Base-by-base conservation (phyloP, 768 basidiomycete species). In the Mycena kentingensis region DNA sequence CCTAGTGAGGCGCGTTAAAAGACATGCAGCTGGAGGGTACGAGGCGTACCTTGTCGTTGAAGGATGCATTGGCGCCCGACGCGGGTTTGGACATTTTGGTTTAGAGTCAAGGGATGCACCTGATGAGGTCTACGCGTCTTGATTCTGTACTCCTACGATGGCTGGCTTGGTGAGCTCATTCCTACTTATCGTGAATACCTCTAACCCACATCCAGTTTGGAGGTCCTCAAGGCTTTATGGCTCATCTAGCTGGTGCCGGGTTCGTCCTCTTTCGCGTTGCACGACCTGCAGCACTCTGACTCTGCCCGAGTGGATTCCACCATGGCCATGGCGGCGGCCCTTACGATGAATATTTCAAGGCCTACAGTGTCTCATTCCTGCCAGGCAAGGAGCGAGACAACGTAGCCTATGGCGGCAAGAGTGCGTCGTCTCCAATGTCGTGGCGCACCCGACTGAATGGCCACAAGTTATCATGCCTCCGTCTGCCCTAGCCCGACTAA, bases 321-420 rank as follows among this genome's bases (percentile, higher is more conserved):
- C 74, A 72, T 60, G 70, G 67, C 32, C 59, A 74, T 39, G 76
- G 78, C 15, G 75, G 79, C 7, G 60, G 82, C n/a, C 79, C 84
- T 52, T 98, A 92, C 65, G 88, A 95, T 63, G 91, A 96, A 62
- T 94, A 96, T 72, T 78, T 93, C 61, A 94, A 90, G 66, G 97
- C 95, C 2, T 96, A 95, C 66, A 95, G 93, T 59, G 90, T 95
- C 46, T 94, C 93, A 18, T 93, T 98, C 86, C 84, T 97, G 47
- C 88, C 88, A 1, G 86, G 92, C 26, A 79, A 80, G 58, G 87
- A 93, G 70, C 78, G 93, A 71, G 84, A 92, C 56, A 97, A 98
- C 67, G 72, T 99, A 26, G 91, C 93, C 50, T 98, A 95, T 63
- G 97, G 97, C 58, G 97, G 97, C 67, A 98, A 98, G 78, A 93